These are phyloP conservation scores for Coemansia umbellata DNA, from an alignment of 192 early-diverging fungal genomes.

Conservation along the genomic window DNA sequence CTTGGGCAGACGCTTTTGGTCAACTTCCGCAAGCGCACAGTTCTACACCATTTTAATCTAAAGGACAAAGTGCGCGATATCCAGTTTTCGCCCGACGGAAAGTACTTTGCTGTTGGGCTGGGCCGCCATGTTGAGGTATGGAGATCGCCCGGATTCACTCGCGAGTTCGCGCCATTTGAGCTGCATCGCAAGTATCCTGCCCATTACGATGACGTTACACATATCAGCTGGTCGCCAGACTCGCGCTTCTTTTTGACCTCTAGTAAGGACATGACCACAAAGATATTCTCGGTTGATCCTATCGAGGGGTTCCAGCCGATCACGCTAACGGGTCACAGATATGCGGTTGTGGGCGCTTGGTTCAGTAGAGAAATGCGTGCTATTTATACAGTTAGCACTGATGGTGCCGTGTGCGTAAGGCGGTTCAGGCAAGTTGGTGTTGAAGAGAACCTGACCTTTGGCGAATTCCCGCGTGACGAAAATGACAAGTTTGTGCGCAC, in stretches of 20 bases:
- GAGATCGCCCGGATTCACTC: slow-evolving; percentile 85
- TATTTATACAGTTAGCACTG: slow-evolving; percentile 78
- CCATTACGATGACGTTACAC: slow-evolving; percentile 80
- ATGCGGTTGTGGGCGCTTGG: slow-evolving; percentile 81
- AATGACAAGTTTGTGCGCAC: slow-evolving; percentile 34
- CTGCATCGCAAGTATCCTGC: slow-evolving; percentile 76
- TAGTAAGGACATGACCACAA: slow-evolving; percentile 42
- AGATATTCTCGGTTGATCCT: slow-evolving; percentile 52
- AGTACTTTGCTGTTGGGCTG: slow-evolving; percentile 79
- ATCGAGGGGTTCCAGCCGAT: slow-evolving; percentile 68
- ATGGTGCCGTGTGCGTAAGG: slow-evolving; percentile 89
- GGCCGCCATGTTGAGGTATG: slow-evolving; percentile 86
- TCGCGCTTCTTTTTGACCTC: slow-evolving; percentile 60
- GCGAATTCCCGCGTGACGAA: slow-evolving; percentile 55
- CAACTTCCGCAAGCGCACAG: slow-evolving; percentile 78
- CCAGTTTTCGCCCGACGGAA: slow-evolving; percentile 90
- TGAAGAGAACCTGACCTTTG: slow-evolving; percentile 55
- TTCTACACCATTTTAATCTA: slow-evolving; percentile 90
- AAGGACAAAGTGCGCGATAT: slow-evolving; percentile 76
- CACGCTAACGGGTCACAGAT: slow-evolving; percentile 80
- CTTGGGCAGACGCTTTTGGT: slow-evolving; percentile 84
- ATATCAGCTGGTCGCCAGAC: slow-evolving; percentile 83
- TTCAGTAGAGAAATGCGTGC: slow-evolving; percentile 47
- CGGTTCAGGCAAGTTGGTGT: slow-evolving; percentile 47
- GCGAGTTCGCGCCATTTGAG: slow-evolving; percentile 91